These are phyloP conservation scores for Helenozyma baotianmanensis DNA, from an alignment of 805 yeast species.

Conservation along the genomic window DNA sequence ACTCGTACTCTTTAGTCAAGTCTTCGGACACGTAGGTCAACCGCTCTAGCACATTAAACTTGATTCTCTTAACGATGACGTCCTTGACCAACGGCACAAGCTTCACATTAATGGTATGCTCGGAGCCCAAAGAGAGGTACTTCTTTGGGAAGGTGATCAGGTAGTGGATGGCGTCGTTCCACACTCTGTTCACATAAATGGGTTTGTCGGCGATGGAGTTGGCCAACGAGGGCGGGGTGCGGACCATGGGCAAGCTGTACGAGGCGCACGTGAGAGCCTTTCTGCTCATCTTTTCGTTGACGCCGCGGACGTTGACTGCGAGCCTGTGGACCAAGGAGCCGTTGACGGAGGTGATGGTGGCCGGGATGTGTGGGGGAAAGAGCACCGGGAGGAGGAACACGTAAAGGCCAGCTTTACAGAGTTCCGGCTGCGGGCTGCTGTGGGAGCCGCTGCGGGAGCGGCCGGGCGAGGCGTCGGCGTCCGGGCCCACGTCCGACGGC, in stretches of 20 bases:
- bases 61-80: conserved; percentile 57
- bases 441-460: neutral
- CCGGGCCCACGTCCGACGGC: conserved; percentile 1
- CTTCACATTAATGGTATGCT: conserved; percentile 57
- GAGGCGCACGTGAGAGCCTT: conserved; percentile 28
- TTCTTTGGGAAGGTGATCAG: conserved; percentile 69
- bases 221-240: conserved; percentile 55
- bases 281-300: conserved; percentile 30
- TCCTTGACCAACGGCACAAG: conserved; percentile 63
- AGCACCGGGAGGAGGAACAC: conserved; percentile 61
- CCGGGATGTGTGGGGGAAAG: conserved; percentile 61
- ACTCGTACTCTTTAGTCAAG: conserved; percentile 50
- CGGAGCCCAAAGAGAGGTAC: conserved; percentile 60
- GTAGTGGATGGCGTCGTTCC: conserved; percentile 70
- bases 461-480: too few relatives aligned
- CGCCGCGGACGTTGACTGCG: conserved; percentile 35
- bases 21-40: conserved; percentile 59
- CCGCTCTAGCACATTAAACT: conserved; percentile 62
- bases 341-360: conserved; percentile 49
- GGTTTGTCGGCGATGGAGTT: conserved; percentile 64
- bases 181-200: conserved; percentile 66
- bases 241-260: conserved; percentile 43
- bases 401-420: conserved; percentile 61
- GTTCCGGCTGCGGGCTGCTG: conserved; percentile 1
- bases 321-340: conserved; percentile 45